phyloP scores from a whole-genome alignment of 441 rosid genomes.

The Pelargonium citronellum region DNA sequence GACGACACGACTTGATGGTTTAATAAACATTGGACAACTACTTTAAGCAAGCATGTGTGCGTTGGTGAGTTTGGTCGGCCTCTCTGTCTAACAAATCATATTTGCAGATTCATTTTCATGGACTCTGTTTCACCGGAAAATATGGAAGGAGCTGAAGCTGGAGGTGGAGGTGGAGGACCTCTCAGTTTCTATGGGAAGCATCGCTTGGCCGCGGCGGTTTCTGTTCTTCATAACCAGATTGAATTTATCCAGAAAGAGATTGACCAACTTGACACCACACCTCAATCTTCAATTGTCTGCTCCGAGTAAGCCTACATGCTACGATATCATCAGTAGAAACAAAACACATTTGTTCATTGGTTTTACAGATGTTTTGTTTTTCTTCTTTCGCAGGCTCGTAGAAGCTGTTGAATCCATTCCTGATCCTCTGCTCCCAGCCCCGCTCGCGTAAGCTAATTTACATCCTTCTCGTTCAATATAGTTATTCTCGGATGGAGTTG shows the following conservation, averaged over 20 bases:
- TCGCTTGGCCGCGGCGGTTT: neutral
- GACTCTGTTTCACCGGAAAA: neutral
- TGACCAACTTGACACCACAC: constrained; percentile 23
- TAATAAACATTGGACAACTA: too few relatives aligned
- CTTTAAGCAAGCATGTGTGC: too few relatives aligned
- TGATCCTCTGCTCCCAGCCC: constrained; percentile 27
- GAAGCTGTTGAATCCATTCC: constrained; percentile 25
- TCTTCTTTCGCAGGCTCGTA: constrained; percentile 16
- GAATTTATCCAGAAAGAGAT: constrained; percentile 21
- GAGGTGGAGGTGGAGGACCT: neutral
- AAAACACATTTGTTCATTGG: neutral
- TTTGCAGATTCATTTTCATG: too few relatives aligned
- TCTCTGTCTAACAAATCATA: too few relatives aligned
- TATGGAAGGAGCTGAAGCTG: neutral
- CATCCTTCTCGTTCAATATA: too few relatives aligned
- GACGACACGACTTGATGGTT: too few relatives aligned
- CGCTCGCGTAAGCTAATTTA: too few relatives aligned
- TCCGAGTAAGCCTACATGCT: constrained; percentile 17
- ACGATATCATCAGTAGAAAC: too few relatives aligned
- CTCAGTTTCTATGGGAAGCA: neutral
- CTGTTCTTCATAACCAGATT: neutral
- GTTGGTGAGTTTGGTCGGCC: too few relatives aligned
- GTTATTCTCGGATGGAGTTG: too few relatives aligned
- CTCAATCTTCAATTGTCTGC: constrained; percentile 28
- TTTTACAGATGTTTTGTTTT: neutral